These are phyloP conservation scores for Penicillium longicatenatum DNA, from an alignment of 495 filamentous ascomycete genomes.

Conservation along the genomic window DNA sequence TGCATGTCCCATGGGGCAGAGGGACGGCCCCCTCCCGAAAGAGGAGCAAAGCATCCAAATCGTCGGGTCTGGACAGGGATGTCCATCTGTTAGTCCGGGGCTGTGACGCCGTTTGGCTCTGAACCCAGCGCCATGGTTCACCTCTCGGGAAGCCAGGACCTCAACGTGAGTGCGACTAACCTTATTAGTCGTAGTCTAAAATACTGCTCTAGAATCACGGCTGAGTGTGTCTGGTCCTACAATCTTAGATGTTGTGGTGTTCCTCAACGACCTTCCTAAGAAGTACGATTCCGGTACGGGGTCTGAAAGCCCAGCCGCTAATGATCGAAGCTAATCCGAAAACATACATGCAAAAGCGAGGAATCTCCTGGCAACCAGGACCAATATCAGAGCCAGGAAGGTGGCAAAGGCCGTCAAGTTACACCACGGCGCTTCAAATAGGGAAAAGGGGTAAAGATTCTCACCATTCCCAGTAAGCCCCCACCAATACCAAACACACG, in stretches of 20 bases:
- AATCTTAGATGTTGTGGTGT: too few relatives aligned
- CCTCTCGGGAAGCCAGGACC: conserved; percentile 32
- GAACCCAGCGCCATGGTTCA: conserved; percentile 50
- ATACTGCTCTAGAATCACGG: background rate
- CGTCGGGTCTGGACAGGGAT: conserved; percentile 32
- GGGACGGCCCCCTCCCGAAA: conserved; percentile 18
- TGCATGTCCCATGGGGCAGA: conserved; percentile 28
- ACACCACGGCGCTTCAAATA: background rate
- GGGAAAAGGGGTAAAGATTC: background rate
- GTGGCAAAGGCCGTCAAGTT: background rate
- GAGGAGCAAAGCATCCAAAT: conserved; percentile 26
- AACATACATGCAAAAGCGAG: conserved; percentile 1
- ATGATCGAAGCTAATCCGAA: conserved; percentile 14
- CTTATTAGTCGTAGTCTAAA: conserved; percentile 23
- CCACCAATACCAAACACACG: too few relatives aligned
- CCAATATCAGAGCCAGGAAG: conserved; percentile 1
- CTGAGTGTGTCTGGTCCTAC: background rate
- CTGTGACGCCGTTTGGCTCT: conserved; percentile 22
- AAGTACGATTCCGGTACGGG: background rate
- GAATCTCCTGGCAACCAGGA: conserved; percentile 10
- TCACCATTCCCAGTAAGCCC: background rate
- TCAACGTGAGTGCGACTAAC: conserved; percentile 26
- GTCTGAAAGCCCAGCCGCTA: conserved; percentile 12
- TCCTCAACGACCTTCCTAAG: background rate
- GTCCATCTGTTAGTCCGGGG: conserved; percentile 8